phyloP scores from a whole-genome alignment of 495 filamentous ascomycete species.

The Neurospora terricola region DNA sequence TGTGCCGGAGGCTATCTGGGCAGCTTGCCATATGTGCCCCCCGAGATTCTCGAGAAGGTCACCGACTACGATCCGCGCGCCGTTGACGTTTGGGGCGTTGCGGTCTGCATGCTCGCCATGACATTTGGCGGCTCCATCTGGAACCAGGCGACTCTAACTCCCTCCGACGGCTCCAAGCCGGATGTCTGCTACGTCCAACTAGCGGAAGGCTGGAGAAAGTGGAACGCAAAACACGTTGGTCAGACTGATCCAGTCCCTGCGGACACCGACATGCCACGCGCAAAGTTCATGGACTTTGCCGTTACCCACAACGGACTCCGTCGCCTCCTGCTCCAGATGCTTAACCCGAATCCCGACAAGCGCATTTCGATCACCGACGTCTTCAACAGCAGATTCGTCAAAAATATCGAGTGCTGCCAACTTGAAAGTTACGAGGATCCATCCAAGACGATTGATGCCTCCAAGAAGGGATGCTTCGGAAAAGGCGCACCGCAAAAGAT shows the following conservation, averaged over 20 bases:
- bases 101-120: conserved; percentile 61
- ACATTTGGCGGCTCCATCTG: conserved; percentile 55
- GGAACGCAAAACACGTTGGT: conserved; percentile 41
- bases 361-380: conserved; percentile 55
- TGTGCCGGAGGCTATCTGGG: conserved; percentile 67
- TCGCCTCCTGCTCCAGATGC: conserved; percentile 61
- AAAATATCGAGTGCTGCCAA: conserved; percentile 62
- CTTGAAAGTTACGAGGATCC: conserved; percentile 49
- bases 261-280: conserved; percentile 42
- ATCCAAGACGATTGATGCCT: conserved; percentile 35
- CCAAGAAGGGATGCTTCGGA: conserved; percentile 36
- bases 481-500: conserved; percentile 31
- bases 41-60: conserved; percentile 59
- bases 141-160: conserved; percentile 37
- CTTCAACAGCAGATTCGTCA: conserved; percentile 52
- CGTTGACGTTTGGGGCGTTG: conserved; percentile 71
- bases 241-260: conserved; percentile 34
- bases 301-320: conserved; percentile 45
- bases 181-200: conserved; percentile 46
- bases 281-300: conserved; percentile 37
- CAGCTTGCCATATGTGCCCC: conserved; percentile 67
- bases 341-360: conserved; percentile 58
- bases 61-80: conserved; percentile 63
- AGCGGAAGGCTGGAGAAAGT: conserved; percentile 52
- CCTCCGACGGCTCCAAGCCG: background rate